Evolutionary conservation across 257 asterid genomes (phyloP).

Genomic region (Mentha longifolia): DNA sequence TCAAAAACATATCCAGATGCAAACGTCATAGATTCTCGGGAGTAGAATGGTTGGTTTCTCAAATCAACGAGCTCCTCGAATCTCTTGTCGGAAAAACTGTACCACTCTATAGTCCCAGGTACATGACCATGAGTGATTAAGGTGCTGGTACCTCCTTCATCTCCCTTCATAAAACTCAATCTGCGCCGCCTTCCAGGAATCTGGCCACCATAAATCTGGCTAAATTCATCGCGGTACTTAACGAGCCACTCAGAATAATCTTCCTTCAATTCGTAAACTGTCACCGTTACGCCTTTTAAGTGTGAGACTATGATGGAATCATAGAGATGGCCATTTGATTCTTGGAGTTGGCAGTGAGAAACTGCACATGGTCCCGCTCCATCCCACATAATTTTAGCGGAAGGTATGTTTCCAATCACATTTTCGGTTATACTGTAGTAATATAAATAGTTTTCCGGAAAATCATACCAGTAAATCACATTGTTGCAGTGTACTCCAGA

Average conservation of each 20-base stretch:
- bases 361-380: not conserved
- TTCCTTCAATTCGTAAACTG: constrained; percentile 29
- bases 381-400: constrained; percentile 4
- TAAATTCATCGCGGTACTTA: too few relatives aligned
- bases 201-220: not conserved
- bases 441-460: not conserved
- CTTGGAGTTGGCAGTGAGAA: constrained; percentile 24
- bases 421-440: constrained; percentile 22
- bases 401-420: constrained; percentile 10
- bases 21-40: constrained; percentile 17
- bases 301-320: constrained; percentile 22
- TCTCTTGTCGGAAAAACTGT: constrained; percentile 32
- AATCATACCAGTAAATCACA: constrained; percentile 27
- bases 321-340: constrained; percentile 20
- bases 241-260: constrained; percentile 29
- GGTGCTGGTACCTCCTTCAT: constrained; percentile 17
- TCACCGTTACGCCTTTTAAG: not conserved
- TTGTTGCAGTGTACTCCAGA: constrained; percentile 38
- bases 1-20: constrained; percentile 16
- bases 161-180: constrained; percentile 29
- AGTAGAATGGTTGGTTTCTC: constrained; percentile 24
- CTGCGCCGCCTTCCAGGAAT: constrained; percentile 19
- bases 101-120: constrained; percentile 29
- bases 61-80: constrained; percentile 31
- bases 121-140: constrained; percentile 20